Evolutionary conservation across 2,329 filamentous ascomycete species (phyloP).

Genomic region (Domatiomyces globalis): DNA sequence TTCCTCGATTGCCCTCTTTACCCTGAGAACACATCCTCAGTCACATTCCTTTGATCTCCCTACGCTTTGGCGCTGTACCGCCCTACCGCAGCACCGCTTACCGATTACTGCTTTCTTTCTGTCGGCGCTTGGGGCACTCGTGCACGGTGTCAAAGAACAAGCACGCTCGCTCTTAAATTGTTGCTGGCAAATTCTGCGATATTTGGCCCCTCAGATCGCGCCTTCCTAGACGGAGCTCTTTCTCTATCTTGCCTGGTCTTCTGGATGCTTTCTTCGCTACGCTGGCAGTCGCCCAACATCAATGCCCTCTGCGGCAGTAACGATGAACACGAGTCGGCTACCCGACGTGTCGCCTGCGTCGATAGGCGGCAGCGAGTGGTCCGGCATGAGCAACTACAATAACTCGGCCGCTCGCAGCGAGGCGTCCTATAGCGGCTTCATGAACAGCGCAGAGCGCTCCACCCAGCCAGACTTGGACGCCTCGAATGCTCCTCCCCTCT

Average conservation of each 20-base stretch:
- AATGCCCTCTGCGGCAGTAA: not conserved
- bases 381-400: constrained; percentile 53
- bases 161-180: not conserved
- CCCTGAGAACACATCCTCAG: not conserved
- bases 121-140: not conserved
- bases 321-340: not conserved
- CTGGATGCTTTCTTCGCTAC: not conserved
- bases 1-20: not conserved
- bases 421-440: constrained; percentile 32
- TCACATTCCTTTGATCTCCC: not conserved
- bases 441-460: constrained; percentile 8
- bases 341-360: constrained; percentile 65
- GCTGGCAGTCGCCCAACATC: not conserved
- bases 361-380: constrained; percentile 70
- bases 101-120: not conserved
- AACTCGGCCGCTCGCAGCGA: constrained; percentile 26
- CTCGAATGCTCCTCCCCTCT: constrained; percentile 8
- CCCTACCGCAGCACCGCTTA: not conserved
- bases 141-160: not conserved
- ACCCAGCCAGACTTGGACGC: constrained; percentile 3
- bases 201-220: not conserved
- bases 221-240: not conserved
- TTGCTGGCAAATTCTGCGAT: not conserved
- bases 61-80: not conserved
- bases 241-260: not conserved